phyloP scores from a whole-genome alignment of 2,329 filamentous ascomycete genomes.

The Lasiodiplodia citricola region DNA sequence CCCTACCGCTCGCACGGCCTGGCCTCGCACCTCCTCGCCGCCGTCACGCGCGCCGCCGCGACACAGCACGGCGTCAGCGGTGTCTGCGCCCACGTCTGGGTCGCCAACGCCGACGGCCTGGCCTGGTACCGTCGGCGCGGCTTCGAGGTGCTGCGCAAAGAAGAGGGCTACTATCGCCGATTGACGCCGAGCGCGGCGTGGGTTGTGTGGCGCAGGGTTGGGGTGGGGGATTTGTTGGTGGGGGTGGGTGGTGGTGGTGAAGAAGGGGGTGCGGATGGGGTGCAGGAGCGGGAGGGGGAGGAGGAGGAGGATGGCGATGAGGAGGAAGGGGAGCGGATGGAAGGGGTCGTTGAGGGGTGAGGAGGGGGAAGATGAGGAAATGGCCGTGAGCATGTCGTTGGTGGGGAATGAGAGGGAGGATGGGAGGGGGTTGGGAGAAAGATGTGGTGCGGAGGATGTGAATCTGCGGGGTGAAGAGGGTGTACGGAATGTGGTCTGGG shows the following conservation, averaged over 20 bases:
- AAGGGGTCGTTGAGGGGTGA: background rate
- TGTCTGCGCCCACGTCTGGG: conserved; percentile 69
- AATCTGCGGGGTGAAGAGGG: too few relatives aligned
- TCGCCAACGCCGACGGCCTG: conserved; percentile 64
- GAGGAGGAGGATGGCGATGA: background rate
- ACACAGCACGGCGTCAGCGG: conserved; percentile 56
- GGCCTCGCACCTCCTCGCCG: conserved; percentile 59
- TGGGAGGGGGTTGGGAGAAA: too few relatives aligned
- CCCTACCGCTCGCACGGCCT: conserved; percentile 65
- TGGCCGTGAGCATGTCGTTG: too few relatives aligned
- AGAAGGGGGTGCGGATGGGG: background rate
- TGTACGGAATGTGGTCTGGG: too few relatives aligned
- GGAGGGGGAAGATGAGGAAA: background rate
- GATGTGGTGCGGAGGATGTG: too few relatives aligned
- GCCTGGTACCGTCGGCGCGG: conserved; percentile 66
- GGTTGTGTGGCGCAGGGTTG: conserved; percentile 54
- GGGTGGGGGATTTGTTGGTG: conserved; percentile 37
- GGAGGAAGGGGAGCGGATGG: background rate
- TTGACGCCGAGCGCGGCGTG: conserved; percentile 62
- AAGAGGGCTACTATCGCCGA: conserved; percentile 64
- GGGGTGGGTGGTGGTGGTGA: background rate
- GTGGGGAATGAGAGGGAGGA: background rate
- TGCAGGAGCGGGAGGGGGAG: background rate
- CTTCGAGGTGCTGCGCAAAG: conserved; percentile 58
- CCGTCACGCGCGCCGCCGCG: conserved; percentile 53